A percentile compares a stretch with the other conserved stretches of the same genome.
phyloP scores from a whole-genome alignment of 768 basidiomycete species.

The Plicaturopsis crispa region DNA sequence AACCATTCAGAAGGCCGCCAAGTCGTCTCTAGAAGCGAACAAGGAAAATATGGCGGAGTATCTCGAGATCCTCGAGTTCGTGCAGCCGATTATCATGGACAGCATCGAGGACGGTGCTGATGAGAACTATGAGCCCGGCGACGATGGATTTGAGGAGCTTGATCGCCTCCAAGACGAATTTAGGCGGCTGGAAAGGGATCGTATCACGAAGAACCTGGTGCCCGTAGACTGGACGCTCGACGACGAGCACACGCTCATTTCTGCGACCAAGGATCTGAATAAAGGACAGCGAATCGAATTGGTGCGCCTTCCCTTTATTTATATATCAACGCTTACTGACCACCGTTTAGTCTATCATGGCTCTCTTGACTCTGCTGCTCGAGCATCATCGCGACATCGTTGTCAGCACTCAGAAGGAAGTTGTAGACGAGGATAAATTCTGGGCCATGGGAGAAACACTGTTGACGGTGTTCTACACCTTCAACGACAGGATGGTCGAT shows the following conservation, averaged over 20 bases:
- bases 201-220: conserved; percentile 6
- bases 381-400: conserved; percentile 13
- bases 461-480: conserved; percentile 11
- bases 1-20: conserved; percentile 6
- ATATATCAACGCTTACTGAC: too few species aligned
- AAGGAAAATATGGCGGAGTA: too few species aligned
- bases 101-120: conserved; percentile 2
- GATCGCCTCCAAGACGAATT: conserved; percentile 6
- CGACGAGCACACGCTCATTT: too few species aligned
- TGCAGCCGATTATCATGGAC: conserved; percentile 10
- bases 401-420: conserved; percentile 10
- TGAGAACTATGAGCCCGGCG: conserved; percentile 2
- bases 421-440: conserved; percentile 11
- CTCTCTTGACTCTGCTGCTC: conserved; percentile 13
- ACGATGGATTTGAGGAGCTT: conserved; percentile 4
- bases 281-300: too few species aligned
- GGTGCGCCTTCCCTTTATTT: too few species aligned
- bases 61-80: too few species aligned
- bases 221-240: conserved; percentile 9
- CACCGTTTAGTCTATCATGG: conserved; percentile 13
- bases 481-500: conserved; percentile 12
- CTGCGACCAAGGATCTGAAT: too few species aligned
- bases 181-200: conserved; percentile 6
- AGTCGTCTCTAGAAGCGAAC: too few species aligned
- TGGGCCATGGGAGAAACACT: conserved; percentile 13